These are phyloP conservation scores for Eucalyptus globulus DNA, from an alignment of 345 rosid species.

Conservation along the genomic window DNA sequence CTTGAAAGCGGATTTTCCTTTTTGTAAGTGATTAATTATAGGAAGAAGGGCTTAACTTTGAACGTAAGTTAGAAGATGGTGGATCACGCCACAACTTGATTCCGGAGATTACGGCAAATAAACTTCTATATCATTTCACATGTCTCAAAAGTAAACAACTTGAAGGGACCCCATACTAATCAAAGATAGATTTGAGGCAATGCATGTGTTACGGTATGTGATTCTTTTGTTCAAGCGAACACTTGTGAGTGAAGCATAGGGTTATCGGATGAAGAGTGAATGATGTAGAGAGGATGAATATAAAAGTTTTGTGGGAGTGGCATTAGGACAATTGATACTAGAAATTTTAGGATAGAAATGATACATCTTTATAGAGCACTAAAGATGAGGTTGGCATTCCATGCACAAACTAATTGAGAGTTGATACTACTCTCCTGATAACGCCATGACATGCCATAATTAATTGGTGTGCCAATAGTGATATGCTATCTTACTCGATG, in stretches of 20 bases:
- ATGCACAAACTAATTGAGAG: neutral
- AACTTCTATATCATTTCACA: neutral
- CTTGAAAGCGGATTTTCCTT: neutral
- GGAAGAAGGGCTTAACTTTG: neutral
- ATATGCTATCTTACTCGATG: rapidly evolving
- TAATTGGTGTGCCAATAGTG: neutral
- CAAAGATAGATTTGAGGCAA: neutral
- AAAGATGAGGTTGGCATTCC: neutral
- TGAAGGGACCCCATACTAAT: neutral
- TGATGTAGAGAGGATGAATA: too few relatives aligned
- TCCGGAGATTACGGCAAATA: too few relatives aligned
- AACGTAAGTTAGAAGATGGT: neutral
- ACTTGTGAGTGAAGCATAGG: neutral
- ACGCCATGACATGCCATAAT: rapidly evolving
- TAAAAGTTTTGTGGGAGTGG: too few relatives aligned
- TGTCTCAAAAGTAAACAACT: neutral
- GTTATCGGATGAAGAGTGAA: neutral
- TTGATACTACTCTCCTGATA: neutral
- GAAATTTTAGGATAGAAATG: neutral
- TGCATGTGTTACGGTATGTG: neutral
- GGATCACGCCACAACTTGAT: neutral
- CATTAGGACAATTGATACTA: too few relatives aligned
- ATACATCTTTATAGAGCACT: neutral
- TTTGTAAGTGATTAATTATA: too few relatives aligned
- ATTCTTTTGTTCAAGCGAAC: rapidly evolving